phyloP scores from a whole-genome alignment of 768 basidiomycete species.

The Agrocybe chaxingu region DNA sequence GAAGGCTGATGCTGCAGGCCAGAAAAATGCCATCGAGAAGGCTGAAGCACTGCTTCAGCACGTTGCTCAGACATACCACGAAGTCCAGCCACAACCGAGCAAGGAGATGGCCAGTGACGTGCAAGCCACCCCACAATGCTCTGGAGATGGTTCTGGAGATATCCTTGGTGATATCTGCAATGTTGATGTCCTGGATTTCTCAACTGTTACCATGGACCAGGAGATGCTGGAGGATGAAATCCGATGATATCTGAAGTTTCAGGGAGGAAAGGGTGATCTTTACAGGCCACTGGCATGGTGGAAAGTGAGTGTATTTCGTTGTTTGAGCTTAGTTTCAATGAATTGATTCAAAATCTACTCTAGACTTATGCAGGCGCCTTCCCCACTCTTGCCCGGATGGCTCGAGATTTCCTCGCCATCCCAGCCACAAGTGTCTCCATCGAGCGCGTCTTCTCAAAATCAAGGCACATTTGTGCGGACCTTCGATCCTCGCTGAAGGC shows the following conservation, averaged over 20 bases:
- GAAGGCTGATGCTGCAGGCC: background rate
- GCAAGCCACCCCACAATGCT: background rate
- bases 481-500: slow-evolving; percentile 23
- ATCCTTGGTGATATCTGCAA: background rate
- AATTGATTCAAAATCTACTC: background rate
- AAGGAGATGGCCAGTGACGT: background rate
- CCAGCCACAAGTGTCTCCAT: slow-evolving; percentile 30
- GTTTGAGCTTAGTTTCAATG: background rate
- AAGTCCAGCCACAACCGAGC: background rate
- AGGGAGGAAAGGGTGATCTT: slow-evolving; percentile 11
- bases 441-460: slow-evolving; percentile 27
- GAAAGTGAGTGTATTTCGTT: slow-evolving; percentile 20
- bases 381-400: slow-evolving; percentile 24
- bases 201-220: no score
- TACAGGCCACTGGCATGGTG: slow-evolving; percentile 25
- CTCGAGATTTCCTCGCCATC: slow-evolving; percentile 27
- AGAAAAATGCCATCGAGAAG: slow-evolving; percentile 3
- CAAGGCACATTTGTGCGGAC: slow-evolving; percentile 24
- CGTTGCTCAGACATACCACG: background rate
- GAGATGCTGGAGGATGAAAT: slow-evolving; percentile 17
- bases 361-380: slow-evolving; percentile 21
- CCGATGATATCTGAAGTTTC: slow-evolving; percentile 14
- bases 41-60: slow-evolving; percentile 2
- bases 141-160: background rate
- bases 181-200: background rate